phyloP scores from a whole-genome alignment of 805 yeast species.

The Pichia cabralensis region DNA sequence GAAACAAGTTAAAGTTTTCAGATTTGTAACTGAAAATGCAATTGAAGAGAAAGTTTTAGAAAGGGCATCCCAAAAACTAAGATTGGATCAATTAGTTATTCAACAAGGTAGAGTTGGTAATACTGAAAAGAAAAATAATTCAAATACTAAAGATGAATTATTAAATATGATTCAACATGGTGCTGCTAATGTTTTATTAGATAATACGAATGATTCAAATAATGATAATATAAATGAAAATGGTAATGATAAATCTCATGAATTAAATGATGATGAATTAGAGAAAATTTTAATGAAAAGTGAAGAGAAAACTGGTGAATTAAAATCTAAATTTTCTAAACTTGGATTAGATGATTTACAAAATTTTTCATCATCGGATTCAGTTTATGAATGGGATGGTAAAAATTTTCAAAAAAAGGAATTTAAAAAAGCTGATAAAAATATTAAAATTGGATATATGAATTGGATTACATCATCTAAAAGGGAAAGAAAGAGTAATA shows the following conservation, averaged over 20 bases:
- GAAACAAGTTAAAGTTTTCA: constrained; percentile 69
- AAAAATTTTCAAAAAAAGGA: constrained; percentile 65
- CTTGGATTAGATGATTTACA: constrained; percentile 71
- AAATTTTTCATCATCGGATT: constrained; percentile 44
- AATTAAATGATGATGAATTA: constrained; percentile 42
- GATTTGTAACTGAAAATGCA: constrained; percentile 73
- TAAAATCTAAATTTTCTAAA: constrained; percentile 53
- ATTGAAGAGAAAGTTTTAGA: constrained; percentile 77
- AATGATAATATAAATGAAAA: constrained; percentile 14
- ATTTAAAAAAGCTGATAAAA: constrained; percentile 33
- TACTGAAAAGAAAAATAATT: constrained; percentile 23
- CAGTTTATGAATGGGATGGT: constrained; percentile 85
- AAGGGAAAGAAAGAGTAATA: constrained; percentile 66
- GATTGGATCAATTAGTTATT: constrained; percentile 73
- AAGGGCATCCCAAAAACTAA: constrained; percentile 69
- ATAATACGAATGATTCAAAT: constrained; percentile 7
- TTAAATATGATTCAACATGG: constrained; percentile 79
- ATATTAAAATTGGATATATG: constrained; percentile 36
- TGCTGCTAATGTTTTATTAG: constrained; percentile 53
- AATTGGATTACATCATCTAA: constrained; percentile 82
- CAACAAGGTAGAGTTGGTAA: constrained; percentile 47
- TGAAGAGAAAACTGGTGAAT: constrained; percentile 51
- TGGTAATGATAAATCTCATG: constrained; percentile 20
- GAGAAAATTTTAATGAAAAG: constrained; percentile 52
- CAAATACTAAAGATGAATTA: constrained; percentile 57